These are phyloP conservation scores for Coemansia erecta DNA, from an alignment of 192 early-diverging fungal genomes.

Conservation along the genomic window DNA sequence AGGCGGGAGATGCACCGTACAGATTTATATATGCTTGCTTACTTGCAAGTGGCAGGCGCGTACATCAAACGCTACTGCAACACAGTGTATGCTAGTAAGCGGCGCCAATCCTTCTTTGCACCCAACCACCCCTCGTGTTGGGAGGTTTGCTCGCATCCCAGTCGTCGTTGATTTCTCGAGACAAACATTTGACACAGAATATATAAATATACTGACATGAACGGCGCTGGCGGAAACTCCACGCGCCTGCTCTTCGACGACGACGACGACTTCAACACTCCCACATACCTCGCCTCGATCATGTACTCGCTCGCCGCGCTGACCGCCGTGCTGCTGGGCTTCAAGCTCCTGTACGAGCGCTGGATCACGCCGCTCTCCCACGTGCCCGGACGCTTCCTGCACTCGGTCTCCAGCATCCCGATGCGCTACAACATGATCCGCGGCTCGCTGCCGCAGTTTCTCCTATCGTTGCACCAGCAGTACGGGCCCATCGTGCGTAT, in stretches of 20 bases:
- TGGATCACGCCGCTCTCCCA: conserved; percentile 40
- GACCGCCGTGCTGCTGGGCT: conserved; percentile 14
- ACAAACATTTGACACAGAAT: too few species aligned
- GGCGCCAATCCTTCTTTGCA: too few species aligned
- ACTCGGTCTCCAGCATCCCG: conserved; percentile 36
- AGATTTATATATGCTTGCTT: too few species aligned
- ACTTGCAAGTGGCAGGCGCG: too few species aligned
- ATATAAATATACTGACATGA: conserved; percentile 18
- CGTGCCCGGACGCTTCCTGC: conserved; percentile 25
- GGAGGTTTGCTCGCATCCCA: too few species aligned
- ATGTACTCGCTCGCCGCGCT: conserved; percentile 30
- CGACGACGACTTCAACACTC: conserved; percentile 39
- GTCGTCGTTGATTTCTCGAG: too few species aligned
- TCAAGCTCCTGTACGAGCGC: conserved; percentile 52
- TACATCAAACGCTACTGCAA: too few species aligned
- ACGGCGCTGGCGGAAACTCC: conserved; percentile 46
- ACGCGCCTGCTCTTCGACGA: conserved; percentile 40
- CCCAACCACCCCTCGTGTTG: too few species aligned
- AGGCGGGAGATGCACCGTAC: too few species aligned
- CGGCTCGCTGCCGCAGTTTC: conserved; percentile 30
- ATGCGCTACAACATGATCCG: conserved; percentile 52
- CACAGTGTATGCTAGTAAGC: too few species aligned
- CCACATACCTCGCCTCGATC: conserved; percentile 28
- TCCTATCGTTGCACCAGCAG: conserved; percentile 17
- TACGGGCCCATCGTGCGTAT: conserved; percentile 39